Percentiles rank a stretch among this genome's conserved stretches.
Evolutionary conservation across 148 eudicot species (phyloP).

Genomic region (Polygonum maritimum): DNA sequence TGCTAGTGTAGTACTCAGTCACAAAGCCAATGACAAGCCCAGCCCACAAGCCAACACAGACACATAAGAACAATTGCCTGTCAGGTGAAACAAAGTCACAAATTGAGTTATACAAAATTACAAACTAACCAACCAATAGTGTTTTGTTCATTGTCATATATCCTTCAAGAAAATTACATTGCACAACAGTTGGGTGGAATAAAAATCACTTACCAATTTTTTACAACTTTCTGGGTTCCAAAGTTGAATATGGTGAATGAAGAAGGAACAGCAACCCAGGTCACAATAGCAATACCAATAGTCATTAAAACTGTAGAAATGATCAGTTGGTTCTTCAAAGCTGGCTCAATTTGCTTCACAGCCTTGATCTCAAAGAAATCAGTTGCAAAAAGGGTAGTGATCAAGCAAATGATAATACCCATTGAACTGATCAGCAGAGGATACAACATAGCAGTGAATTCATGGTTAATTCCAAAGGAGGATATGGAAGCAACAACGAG

Average conservation of each 20-base stretch:
- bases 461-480: slow-evolving; percentile 52
- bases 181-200: background rate
- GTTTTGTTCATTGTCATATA: background rate
- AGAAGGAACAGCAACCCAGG: slow-evolving; percentile 57
- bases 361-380: slow-evolving; percentile 68
- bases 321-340: slow-evolving; percentile 67
- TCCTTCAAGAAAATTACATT: background rate
- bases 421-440: slow-evolving; percentile 54
- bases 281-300: slow-evolving; percentile 54
- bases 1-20: slow-evolving; percentile 53
- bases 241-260: slow-evolving; percentile 78
- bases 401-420: slow-evolving; percentile 52
- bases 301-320: slow-evolving; percentile 82
- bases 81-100: slow-evolving; percentile 4
- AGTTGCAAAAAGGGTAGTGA: slow-evolving; percentile 74
- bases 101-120: background rate
- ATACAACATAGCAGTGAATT: slow-evolving; percentile 52
- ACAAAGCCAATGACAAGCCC: slow-evolving; percentile 47
- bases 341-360: slow-evolving; percentile 69
- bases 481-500: slow-evolving; percentile 66
- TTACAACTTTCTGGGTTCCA: slow-evolving; percentile 67
- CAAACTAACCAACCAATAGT: background rate
- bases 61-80: slow-evolving; percentile 52
- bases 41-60: slow-evolving; percentile 52
- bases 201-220: slow-evolving; percentile 50